Evolutionary conservation across 2,329 filamentous ascomycete species (phyloP), one percentile per base, ranked within the genome.

Genomic region (Alternaria gansuensis): DNA sequence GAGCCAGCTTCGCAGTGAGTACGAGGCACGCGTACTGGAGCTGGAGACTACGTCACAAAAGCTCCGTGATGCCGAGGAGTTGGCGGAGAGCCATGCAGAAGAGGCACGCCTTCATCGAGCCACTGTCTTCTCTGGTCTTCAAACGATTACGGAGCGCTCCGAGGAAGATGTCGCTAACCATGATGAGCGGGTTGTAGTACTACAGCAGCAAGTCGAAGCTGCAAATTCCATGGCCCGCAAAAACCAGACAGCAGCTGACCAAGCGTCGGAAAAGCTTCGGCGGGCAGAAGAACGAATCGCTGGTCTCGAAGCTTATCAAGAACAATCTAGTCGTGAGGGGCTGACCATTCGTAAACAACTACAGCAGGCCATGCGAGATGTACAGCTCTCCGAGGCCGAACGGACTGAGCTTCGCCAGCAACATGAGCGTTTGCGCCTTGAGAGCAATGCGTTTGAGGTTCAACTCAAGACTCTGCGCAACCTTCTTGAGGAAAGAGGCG

Each of bases 261-360:
- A 84, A 26, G 93, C 93, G 3, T 90, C 92, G 0, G 93, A 97
- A 73, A 96, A 93, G 75, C 83, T 99, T 52, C 90, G 95, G 52
- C 90, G 90, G 58, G 95, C 95, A 3, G 96, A 99, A 79, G 96
- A 98, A 80, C 89, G 95, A 40, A 98, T 99, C 75, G 96, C 95
- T 5, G 95, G 95, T 6, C 85, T 99, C 3, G 95, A 99, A 77
- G 92, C 93, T 28, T 98, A 98, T 76, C 95, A 99, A 79, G 95
- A 99, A 75, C 95, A 99, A 78, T 90, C 93, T 4, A 98, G 93
- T 77, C 87, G 95, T 43, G 96, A 99, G 77, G 93, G 93, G 48
- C 88, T 99, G 54, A 87, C 89, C 34, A 92, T 98, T 65, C 88
- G 95, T 54, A 89, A 95, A 74, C 94, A 98, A 74, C 85, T 99